Evolutionary conservation across 495 filamentous ascomycete genomes (phyloP).

Genomic region (Haplographium delicatum): DNA sequence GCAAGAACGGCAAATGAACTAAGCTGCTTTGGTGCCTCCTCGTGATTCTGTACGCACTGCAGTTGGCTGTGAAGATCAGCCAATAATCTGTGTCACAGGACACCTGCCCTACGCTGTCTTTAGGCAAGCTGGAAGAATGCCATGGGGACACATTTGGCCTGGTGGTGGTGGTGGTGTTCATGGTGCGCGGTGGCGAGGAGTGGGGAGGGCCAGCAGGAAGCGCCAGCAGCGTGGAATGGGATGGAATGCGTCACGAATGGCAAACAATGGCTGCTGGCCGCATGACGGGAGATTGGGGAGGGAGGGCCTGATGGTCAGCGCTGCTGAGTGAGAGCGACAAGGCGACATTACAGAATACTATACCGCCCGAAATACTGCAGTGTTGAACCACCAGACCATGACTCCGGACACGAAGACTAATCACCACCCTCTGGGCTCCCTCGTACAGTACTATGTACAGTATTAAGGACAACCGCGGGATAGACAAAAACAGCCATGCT

Average conservation of each 20-base stretch:
- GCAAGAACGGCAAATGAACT: conserved; percentile 10
- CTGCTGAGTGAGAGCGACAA: background rate
- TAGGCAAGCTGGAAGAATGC: conserved; percentile 18
- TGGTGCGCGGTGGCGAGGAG: conserved; percentile 1
- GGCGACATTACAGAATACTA: no score
- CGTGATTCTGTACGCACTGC: conserved; percentile 17
- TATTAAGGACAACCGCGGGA: no score
- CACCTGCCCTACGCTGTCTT: conserved; percentile 14
- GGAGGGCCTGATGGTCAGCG: background rate
- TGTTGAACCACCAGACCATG: no score
- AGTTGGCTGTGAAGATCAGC: background rate
- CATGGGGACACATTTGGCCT: background rate
- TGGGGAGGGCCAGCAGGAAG: no score
- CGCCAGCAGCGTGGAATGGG: no score
- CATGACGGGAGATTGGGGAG: conserved; percentile 6
- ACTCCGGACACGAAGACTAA: no score
- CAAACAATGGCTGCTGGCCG: background rate
- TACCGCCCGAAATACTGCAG: no score
- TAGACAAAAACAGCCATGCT: no score
- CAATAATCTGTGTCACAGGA: conserved; percentile 20
- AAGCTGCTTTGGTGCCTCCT: conserved; percentile 9
- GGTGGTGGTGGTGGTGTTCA: no score
- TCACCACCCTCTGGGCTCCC: no score
- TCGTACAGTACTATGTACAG: background rate
- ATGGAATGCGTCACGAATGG: no score